Evolutionary conservation across 495 filamentous ascomycete genomes (phyloP).

Genomic region (Penicillium paradoxum): DNA sequence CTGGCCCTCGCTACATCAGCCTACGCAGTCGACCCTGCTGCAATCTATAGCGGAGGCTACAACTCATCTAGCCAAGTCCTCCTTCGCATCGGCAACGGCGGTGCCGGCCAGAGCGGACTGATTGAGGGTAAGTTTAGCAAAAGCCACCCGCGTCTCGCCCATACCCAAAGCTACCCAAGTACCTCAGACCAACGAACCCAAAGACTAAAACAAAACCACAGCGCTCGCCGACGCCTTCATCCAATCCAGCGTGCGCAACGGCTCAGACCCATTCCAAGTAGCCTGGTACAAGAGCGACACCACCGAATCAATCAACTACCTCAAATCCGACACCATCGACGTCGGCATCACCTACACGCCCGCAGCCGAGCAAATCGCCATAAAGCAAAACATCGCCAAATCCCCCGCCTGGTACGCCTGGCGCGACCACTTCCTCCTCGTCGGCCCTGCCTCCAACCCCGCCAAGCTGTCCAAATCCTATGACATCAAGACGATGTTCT

Average conservation of each 20-base stretch:
- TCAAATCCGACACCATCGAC: conserved; percentile 28
- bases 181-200: background rate
- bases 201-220: conserved; percentile 3
- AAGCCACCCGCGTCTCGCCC: background rate
- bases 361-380: conserved; percentile 36
- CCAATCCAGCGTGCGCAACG: conserved; percentile 21
- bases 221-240: conserved; percentile 38
- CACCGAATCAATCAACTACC: conserved; percentile 36
- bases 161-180: background rate
- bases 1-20: background rate
- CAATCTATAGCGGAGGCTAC: conserved; percentile 24
- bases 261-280: conserved; percentile 27
- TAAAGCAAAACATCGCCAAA: conserved; percentile 28
- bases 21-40: conserved; percentile 14
- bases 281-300: conserved; percentile 42
- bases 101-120: conserved; percentile 37
- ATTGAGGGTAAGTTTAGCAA: conserved; percentile 19
- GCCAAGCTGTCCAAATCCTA: conserved; percentile 16
- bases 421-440: conserved; percentile 38
- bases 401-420: conserved; percentile 28
- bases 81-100: conserved; percentile 36
- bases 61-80: conserved; percentile 12
- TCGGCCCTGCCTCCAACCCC: conserved; percentile 31
- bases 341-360: conserved; percentile 40
- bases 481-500: conserved; percentile 28